Base-by-base conservation (phyloP, 2,329 filamentous ascomycete species). In the Diplodia scrobiculata region DNA sequence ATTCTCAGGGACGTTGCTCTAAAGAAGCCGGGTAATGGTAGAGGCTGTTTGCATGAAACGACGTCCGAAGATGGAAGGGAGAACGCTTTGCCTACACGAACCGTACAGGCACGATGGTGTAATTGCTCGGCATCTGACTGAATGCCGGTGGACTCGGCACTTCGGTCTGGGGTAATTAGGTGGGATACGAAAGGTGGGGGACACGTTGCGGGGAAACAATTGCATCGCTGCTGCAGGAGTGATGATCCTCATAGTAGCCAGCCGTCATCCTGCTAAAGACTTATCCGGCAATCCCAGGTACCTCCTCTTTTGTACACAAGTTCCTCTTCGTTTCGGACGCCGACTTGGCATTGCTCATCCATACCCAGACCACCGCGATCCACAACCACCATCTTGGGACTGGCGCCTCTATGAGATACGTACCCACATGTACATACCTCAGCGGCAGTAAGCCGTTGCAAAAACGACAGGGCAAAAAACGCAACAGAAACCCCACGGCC, bases 81-180 rank as follows among this genome's bases (percentile, higher is more conserved):
- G 53, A 58, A 58, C 21, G 34, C 36, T 58, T 45, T 58, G 53
- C 53, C 53, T 41, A 10, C 13, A 41, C 4, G 19, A 14, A 58
- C 1, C 52, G 2, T 13, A 17, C 4, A 45, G 2, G 32, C 9
- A 52, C 21, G 19, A 27, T 21, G 34, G 14, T 10, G 11, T n/a
- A 21, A 6, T 11, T 21, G 34, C 19, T 17, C 34, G 53, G 53
- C 6, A 45, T 21, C 36, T 27, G 6, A 58, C 5, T n/a, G 2
- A 58, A 27, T 58, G 19, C 11, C 53, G 53, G 53, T 14, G 29
- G 27, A 17, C 5, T 41, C n/a, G 53, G 53, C 19, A 41, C 2
- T 58, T 58, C 19, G 36, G 53, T 41, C 53, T 58, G 53, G 53
- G 53, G 53, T 58, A 58, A 45, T 41, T 19, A 36, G 38, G 29